Conservation (phyloP, 2,329 filamentous ascomycete species). For the Aspergillus novoparasiticus region DNA sequence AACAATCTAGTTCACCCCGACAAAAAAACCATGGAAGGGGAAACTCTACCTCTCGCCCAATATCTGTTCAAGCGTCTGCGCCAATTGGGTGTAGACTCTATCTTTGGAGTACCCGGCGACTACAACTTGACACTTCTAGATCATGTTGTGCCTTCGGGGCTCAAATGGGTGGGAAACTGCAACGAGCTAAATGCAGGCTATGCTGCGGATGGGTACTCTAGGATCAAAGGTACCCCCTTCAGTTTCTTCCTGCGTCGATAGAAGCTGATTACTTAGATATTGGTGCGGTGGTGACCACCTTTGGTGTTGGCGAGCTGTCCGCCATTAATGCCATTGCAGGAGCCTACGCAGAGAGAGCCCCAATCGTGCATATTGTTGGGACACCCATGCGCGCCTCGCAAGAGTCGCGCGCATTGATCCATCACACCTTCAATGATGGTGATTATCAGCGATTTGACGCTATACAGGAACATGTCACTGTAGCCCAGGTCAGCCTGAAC, state of each 20-base stretch:
- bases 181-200: slow-evolving; percentile 63
- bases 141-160: slow-evolving; percentile 35
- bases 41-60: not conserved
- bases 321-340: slow-evolving; percentile 10
- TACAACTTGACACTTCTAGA: not conserved
- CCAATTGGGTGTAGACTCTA: not conserved
- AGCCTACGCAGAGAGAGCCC: slow-evolving; percentile 68
- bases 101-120: not conserved
- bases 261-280: not conserved
- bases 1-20: not conserved
- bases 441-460: slow-evolving; percentile 10
- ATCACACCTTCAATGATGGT: slow-evolving; percentile 62
- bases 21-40: not conserved
- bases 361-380: slow-evolving; percentile 65
- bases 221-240: slow-evolving; percentile 23
- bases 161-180: slow-evolving; percentile 58
- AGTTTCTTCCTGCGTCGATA: not conserved
- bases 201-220: slow-evolving; percentile 35
- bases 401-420: slow-evolving; percentile 52
- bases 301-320: not conserved
- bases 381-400: slow-evolving; percentile 48
- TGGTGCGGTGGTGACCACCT: not conserved
- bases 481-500: not conserved
- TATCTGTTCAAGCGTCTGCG: not conserved
- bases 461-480: not conserved